phyloP scores from a whole-genome alignment of 768 basidiomycete genomes.

The Serpula lacrymans region DNA sequence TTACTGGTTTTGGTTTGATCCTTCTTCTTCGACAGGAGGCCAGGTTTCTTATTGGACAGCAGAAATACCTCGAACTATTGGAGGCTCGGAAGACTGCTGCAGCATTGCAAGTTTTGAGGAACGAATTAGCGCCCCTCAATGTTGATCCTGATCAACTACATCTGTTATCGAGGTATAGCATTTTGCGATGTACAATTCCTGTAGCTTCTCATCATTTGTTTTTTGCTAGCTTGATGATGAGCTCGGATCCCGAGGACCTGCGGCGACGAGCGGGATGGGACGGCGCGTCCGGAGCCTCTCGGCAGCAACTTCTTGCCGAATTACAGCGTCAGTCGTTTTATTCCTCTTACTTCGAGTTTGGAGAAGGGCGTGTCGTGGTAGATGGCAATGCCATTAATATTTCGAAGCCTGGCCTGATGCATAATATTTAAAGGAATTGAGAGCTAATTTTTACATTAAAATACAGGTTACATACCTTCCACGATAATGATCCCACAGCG shows the following conservation, averaged over 20 bases:
- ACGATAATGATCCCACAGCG: slow-evolving; percentile 90
- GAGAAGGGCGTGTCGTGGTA: no score
- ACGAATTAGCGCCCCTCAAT: slow-evolving; percentile 82
- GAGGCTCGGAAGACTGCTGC: slow-evolving; percentile 76
- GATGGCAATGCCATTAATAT: no score
- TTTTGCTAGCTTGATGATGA: slow-evolving; percentile 83
- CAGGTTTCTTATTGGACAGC: slow-evolving; percentile 84
- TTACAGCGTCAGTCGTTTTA: slow-evolving; percentile 66
- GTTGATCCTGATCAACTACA: slow-evolving; percentile 81
- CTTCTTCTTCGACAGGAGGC: slow-evolving; percentile 63
- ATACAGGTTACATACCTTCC: slow-evolving; percentile 86
- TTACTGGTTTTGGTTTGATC: neutral
- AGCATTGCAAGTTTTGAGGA: slow-evolving; percentile 82
- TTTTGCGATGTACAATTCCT: slow-evolving; percentile 18
- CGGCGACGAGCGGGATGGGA: slow-evolving; percentile 84
- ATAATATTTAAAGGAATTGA: slow-evolving; percentile 1
- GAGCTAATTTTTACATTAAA: neutral
- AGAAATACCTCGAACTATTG: slow-evolving; percentile 93
- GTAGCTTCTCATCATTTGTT: slow-evolving; percentile 12
- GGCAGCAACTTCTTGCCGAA: slow-evolving; percentile 68
- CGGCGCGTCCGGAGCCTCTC: slow-evolving; percentile 77
- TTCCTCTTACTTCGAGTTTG: neutral
- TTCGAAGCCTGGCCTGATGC: neutral
- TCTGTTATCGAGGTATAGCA: slow-evolving; percentile 86
- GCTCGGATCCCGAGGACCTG: slow-evolving; percentile 79